Conservation (phyloP, 371 early-diverging fungal genomes). For the Phascolomyces articulosus region DNA sequence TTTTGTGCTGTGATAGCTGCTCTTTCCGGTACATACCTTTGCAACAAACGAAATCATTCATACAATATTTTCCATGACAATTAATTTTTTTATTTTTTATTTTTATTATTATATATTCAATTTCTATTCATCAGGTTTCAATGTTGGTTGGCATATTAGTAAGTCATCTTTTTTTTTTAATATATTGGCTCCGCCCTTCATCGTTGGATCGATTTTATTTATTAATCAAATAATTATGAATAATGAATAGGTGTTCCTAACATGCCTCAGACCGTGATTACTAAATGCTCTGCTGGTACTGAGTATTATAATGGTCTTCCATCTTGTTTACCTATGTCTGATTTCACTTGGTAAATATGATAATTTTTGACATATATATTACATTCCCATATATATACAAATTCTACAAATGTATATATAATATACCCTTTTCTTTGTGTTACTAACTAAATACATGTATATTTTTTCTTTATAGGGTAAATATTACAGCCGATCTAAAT, state of each 20-base stretch:
- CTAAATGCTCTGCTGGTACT: constrained; percentile 33
- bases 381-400: no score
- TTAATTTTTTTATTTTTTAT: no score
- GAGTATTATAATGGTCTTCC: constrained; percentile 26
- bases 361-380: no score
- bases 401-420: no score
- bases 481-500: neutral
- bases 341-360: constrained; percentile 32
- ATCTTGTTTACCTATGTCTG: constrained; percentile 47
- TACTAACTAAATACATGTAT: neutral
- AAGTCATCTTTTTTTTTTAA: neutral
- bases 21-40: neutral
- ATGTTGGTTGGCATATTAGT: constrained; percentile 26
- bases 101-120: no score
- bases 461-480: neutral
- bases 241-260: constrained; percentile 46
- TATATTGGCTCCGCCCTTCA: no score
- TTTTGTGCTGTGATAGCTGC: constrained; percentile 20
- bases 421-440: no score
- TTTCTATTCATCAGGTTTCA: constrained; percentile 10
- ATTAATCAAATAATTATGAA: neutral
- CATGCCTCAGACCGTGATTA: constrained; percentile 46
- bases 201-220: no score
- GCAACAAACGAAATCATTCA: no score
- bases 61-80: no score